These are phyloP conservation scores for Cryptosporidium muris DNA, from an alignment of 169 alveolate species.

Conservation along the genomic window DNA sequence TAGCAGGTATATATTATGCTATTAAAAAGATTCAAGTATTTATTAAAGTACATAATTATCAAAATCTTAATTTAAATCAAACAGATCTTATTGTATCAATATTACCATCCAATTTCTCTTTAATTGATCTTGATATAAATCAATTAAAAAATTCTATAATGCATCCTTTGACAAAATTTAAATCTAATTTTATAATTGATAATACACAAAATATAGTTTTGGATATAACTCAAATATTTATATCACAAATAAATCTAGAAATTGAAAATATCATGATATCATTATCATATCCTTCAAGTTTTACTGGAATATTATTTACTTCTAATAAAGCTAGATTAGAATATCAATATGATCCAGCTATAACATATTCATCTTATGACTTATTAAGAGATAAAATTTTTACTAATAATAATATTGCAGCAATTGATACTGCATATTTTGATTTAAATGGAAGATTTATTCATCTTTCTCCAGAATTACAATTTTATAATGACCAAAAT, in stretches of 20 bases:
- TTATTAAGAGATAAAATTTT: conserved; percentile 5
- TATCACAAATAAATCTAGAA: not conserved
- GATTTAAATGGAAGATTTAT: conserved; percentile 12
- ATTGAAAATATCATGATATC: conserved; percentile 17
- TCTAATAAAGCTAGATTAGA: conserved; percentile 37
- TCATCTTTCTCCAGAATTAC: not conserved
- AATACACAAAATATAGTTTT: conserved; percentile 18
- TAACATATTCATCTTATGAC: conserved; percentile 28
- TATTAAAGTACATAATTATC: conserved; percentile 15
- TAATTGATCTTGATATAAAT: conserved; percentile 5
- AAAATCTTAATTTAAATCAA: not conserved
- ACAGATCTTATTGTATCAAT: conserved; percentile 18
- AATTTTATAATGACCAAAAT: not conserved
- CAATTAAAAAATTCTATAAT: conserved; percentile 11
- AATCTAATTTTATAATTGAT: conserved; percentile 33
- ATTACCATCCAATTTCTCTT: conserved; percentile 29
- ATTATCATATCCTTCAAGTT: conserved; percentile 12
- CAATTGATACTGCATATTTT: conserved; percentile 16
- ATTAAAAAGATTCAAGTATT: conserved; percentile 19
- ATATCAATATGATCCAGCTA: conserved; percentile 49
- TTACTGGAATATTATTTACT: conserved; percentile 33
- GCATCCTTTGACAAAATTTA: conserved; percentile 6
- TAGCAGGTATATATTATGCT: conserved; percentile 39
- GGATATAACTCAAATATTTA: conserved; percentile 29
- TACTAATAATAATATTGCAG: conserved; percentile 30